phyloP scores from a whole-genome alignment of 352 stramenopile species.

The Globisporangium megalacanthum region DNA sequence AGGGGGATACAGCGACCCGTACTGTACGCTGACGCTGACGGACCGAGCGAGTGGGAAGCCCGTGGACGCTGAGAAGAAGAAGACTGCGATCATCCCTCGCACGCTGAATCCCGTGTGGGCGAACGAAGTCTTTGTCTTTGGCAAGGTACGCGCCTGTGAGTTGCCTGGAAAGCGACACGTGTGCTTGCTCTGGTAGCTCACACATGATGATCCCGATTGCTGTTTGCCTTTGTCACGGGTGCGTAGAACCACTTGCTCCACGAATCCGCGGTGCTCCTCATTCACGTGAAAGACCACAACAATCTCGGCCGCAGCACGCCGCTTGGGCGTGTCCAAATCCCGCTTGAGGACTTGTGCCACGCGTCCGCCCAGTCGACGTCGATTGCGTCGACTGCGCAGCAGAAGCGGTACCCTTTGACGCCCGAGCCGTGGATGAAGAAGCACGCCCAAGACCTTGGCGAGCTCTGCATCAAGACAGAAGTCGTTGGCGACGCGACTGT shows the following conservation, averaged over 20 bases:
- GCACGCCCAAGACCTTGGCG: conserved; percentile 39
- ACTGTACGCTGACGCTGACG: conserved; percentile 60
- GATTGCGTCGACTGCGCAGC: conserved; percentile 36
- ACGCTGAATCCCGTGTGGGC: conserved; percentile 70
- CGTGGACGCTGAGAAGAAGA: conserved; percentile 64
- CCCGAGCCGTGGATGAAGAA: conserved; percentile 77
- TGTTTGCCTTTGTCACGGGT: not conserved
- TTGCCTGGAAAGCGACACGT: no score
- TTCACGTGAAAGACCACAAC: conserved; percentile 78
- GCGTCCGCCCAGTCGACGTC: conserved; percentile 47
- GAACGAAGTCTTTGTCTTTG: conserved; percentile 57
- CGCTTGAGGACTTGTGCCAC: conserved; percentile 51
- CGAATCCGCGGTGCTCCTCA: conserved; percentile 38
- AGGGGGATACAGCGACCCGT: conserved; percentile 69
- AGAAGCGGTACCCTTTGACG: conserved; percentile 52
- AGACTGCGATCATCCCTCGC: conserved; percentile 55
- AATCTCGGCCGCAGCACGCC: conserved; percentile 55
- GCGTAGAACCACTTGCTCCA: conserved; percentile 39
- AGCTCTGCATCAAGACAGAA: conserved; percentile 66
- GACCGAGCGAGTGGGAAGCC: conserved; percentile 38
- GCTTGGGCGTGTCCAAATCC: conserved; percentile 60
- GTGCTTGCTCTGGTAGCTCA: not conserved
- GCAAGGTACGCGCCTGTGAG: conserved; percentile 32
- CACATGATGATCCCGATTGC: not conserved
- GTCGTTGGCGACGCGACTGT: conserved; percentile 49